Evolutionary conservation across 495 filamentous ascomycete genomes (phyloP), one percentile per base, ranked within the genome.

Genomic region (Penicillium silybi): DNA sequence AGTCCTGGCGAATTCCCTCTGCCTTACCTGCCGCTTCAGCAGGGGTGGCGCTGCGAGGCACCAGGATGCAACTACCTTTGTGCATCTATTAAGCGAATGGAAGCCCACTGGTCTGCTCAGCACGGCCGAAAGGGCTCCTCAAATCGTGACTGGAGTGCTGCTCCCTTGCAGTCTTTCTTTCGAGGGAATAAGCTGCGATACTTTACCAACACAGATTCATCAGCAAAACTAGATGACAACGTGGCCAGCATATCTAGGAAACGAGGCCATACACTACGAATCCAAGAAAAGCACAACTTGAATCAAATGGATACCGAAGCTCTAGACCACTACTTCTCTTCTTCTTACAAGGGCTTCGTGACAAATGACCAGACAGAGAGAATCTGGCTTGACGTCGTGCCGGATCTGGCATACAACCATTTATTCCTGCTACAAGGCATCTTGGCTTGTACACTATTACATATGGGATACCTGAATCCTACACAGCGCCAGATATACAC

Each of bases 341-440:
- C 46, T 1, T 56, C 63, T 15, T 60, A 58, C 37, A 54, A 57
- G 23, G 62, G 44, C 44, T 48, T 66, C 27, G 41, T 48, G 34
- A 44, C 23, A 6, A 37, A 49, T 11, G 27, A 22, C 15, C 40
- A 42, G 41, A 66, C 51, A 23, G 51, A 61, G 29, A 20, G 4
- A 18, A 46, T 54, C 26, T 71, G 53, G 59, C 46, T 56, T 35
- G 35, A 53, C 5, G 55, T 62, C 1, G 52, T 70, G 4, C 56
- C 63, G 1, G 44, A 53, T 6, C 48, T 68, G 15, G 63, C 67
- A 4, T 50, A 44, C 9, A 42, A 55, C 13, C 45, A 52, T 34
- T 29, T 44, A 11, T 76, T 72, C 35, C 45, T 76, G 0, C 40
- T 69, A 15, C 62, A 71, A 22, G 69, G 68, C 2, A 59, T 76